phyloP scores from a whole-genome alignment of 1,284 basidiomycete genomes.

The Cutaneotrichosporon sp. region DNA sequence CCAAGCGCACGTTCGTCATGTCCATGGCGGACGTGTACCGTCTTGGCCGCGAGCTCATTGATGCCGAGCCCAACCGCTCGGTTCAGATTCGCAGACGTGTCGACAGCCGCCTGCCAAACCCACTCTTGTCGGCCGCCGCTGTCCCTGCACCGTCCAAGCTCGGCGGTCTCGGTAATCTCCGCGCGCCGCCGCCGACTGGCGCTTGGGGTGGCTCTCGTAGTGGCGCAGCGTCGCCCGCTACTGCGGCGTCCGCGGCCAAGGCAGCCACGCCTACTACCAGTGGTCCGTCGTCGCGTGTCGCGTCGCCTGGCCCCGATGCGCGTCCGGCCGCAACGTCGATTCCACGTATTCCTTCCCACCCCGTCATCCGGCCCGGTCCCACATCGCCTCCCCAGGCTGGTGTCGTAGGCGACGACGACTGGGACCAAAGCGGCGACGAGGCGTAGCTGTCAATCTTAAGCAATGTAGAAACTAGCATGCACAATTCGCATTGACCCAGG shows the following conservation, averaged over 20 bases:
- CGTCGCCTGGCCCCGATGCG: constrained; percentile 1
- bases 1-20: constrained; percentile 69
- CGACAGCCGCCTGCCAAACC: constrained; percentile 69
- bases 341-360: background rate
- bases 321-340: background rate
- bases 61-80: constrained; percentile 70
- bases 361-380: background rate
- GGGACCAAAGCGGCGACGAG: constrained; percentile 15
- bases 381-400: background rate
- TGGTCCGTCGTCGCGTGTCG: constrained; percentile 9
- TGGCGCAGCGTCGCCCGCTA: background rate
- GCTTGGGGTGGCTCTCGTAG: constrained; percentile 1
- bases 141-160: constrained; percentile 21
- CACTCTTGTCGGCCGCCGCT: constrained; percentile 56
- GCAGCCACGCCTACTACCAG: constrained; percentile 8
- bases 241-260: constrained; percentile 4
- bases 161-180: constrained; percentile 26
- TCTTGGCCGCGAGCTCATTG: constrained; percentile 75
- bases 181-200: background rate
- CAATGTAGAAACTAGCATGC: no score
- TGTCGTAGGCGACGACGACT: constrained; percentile 8
- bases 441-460: background rate
- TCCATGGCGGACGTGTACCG: constrained; percentile 69
- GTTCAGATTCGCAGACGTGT: constrained; percentile 73
- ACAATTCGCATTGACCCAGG: no score